Base-by-base conservation (phyloP, 495 filamentous ascomycete genomes). In the Tuber magnatum region DNA sequence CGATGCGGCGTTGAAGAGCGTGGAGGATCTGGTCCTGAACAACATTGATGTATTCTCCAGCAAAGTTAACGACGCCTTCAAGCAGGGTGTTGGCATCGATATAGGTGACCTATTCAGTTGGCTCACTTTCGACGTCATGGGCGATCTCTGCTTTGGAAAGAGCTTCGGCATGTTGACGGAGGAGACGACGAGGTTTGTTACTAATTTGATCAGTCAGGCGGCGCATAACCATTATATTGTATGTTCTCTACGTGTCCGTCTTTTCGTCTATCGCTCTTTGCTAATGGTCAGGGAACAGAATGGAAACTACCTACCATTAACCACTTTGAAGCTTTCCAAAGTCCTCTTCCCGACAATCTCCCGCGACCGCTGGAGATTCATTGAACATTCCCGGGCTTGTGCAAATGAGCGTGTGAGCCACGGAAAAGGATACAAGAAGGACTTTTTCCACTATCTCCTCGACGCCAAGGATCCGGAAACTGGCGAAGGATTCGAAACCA, bases 381-480 rank as follows among this genome's bases (percentile, higher is more conserved):
- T 90, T 80, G 85, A 86, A 82, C 89, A 88, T 78, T 88, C 86
- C 8, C 86, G 86, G 0, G 84, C 85, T 18, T 89, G 90, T 78
- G 88, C 87, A 32, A 86, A 85, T 75, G 85, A 88, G 48, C 86
- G 89, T 0, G 88, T 88, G 32, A 84, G 87, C 71, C 61, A 79
- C 5, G 78, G 75, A 24, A 76, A 73, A 20, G 71, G 74, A 32
- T 83, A 78, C 40, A 80, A 83, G 43, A 83, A 78, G 28, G 83
- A 84, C 56, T 82, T 90, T 80, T 89, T 89, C 83, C 86, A 87
- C 78, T 88, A 88, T 77, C 83, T 90, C 5, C 83, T 90, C 48
- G 85, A 88, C 69, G 87, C 88, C 16, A 87, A 87, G 69, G 88
- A 90, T 68, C 86, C 87, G 0, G 85, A 88, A 73, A 90, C 87